Percentiles rank a stretch among this genome's conserved stretches.
Conservation (phyloP, 75 land plant species). For the Pinus tabuliformis region DNA sequence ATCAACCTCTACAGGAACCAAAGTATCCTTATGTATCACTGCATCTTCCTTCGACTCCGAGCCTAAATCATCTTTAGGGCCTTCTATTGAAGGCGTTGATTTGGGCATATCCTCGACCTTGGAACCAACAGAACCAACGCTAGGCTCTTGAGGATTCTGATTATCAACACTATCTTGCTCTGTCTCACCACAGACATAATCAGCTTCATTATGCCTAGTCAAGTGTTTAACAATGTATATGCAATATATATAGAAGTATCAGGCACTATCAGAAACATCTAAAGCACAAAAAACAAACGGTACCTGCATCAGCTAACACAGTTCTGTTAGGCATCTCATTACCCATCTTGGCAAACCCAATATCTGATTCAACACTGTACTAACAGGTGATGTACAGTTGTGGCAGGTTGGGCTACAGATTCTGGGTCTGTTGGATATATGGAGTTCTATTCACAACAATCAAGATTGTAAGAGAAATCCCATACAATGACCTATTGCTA, state of each 20-base stretch:
- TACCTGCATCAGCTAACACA: constrained; percentile 4
- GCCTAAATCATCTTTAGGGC: not conserved
- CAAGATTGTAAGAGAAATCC: not conserved
- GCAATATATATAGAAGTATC: not conserved
- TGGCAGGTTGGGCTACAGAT: not conserved
- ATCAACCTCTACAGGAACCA: not conserved
- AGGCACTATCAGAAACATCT: not conserved
- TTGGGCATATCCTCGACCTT: not conserved
- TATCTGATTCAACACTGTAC: not conserved
- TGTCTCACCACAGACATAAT: constrained; percentile 6
- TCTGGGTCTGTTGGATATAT: constrained; percentile 3
- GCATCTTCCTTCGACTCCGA: not conserved
- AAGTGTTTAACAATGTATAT: not conserved
- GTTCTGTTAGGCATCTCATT: constrained; percentile 9
- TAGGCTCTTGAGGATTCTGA: constrained; percentile 5
- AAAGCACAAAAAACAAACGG: not conserved
- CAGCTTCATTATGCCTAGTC: not conserved
- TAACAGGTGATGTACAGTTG: constrained; percentile 3
- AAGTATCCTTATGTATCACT: constrained; percentile 1
- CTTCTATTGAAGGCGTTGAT: not conserved
- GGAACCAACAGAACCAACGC: not conserved
- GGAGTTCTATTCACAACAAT: not conserved
- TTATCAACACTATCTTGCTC: constrained; percentile 3
- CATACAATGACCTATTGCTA: not conserved
- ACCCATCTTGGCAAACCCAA: constrained; percentile 8